These are phyloP conservation scores for Yamadazyma oceani DNA, from an alignment of 1,139 yeast species.

Conservation along the genomic window DNA sequence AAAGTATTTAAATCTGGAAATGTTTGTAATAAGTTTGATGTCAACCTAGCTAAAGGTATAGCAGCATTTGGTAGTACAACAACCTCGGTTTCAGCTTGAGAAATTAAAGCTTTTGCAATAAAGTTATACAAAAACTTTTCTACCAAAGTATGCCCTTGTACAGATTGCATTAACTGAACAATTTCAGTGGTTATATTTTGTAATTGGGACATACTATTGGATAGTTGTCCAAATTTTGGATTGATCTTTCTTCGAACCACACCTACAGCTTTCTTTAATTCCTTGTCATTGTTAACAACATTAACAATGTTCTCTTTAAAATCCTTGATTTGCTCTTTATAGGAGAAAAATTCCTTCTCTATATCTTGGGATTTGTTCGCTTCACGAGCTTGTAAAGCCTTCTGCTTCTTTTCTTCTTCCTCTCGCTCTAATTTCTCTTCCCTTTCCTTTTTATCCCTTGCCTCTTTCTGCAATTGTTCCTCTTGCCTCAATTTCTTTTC, in stretches of 20 bases:
- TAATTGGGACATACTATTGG: conserved; percentile 66
- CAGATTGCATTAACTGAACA: conserved; percentile 43
- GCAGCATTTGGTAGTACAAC: conserved; percentile 79
- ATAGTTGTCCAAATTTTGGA: conserved; percentile 89
- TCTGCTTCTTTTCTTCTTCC: conserved; percentile 11
- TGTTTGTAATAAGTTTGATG: conserved; percentile 52
- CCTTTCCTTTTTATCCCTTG: conserved; percentile 14
- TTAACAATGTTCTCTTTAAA: conserved; percentile 61
- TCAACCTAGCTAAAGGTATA: conserved; percentile 71
- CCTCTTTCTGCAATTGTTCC: conserved; percentile 11
- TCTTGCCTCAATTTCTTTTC: conserved; percentile 15
- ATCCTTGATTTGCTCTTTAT: conserved; percentile 54
- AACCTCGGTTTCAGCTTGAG: conserved; percentile 93
- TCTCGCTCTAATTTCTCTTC: conserved; percentile 16
- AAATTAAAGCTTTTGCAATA: conserved; percentile 78
- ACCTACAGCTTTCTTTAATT: conserved; percentile 43
- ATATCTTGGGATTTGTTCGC: conserved; percentile 41
- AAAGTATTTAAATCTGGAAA: conserved; percentile 69
- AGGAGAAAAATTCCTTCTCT: conserved; percentile 47
- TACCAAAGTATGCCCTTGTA: conserved; percentile 46
- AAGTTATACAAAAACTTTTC: conserved; percentile 77
- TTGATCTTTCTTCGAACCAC: conserved; percentile 67
- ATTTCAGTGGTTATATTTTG: conserved; percentile 53
- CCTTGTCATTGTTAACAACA: conserved; percentile 43
- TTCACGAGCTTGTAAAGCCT: conserved; percentile 6